Conservation (phyloP, 805 yeast species). For the Komagataella pseudopastoris region DNA sequence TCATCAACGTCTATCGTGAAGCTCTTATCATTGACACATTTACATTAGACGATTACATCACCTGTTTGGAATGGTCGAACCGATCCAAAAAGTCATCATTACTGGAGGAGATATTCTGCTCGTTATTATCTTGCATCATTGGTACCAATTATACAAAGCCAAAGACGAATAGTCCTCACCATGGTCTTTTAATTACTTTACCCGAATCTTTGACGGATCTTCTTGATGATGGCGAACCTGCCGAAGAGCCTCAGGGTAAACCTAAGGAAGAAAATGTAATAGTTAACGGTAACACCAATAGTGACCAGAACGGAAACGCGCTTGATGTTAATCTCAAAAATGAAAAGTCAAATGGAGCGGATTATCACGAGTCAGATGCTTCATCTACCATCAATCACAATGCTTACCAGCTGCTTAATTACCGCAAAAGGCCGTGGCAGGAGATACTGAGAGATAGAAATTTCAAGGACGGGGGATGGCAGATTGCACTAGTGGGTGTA, state of each 20-base stretch:
- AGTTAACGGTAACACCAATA: conserved; percentile 8
- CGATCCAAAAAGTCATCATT: conserved; percentile 33
- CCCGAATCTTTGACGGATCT: conserved; percentile 7
- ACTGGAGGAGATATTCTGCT: conserved; percentile 57
- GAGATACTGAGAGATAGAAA: conserved; percentile 62
- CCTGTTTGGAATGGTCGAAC: conserved; percentile 37
- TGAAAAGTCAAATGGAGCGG: conserved; percentile 11
- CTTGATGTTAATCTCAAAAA: conserved; percentile 6
- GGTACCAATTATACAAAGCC: conserved; percentile 22
- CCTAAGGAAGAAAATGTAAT: not conserved
- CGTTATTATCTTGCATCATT: conserved; percentile 43
- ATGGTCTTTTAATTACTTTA: conserved; percentile 9
- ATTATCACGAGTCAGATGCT: conserved; percentile 9
- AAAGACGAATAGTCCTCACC: conserved; percentile 3
- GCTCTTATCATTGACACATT: conserved; percentile 57
- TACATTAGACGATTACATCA: conserved; percentile 67
- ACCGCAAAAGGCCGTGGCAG: conserved; percentile 59
- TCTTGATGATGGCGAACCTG: conserved; percentile 11
- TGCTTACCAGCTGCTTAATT: conserved; percentile 35
- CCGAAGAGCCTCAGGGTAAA: conserved; percentile 4
- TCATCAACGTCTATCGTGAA: conserved; percentile 54
- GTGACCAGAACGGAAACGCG: conserved; percentile 18
- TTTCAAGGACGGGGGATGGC: conserved; percentile 82
- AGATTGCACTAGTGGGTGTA: conserved; percentile 61
- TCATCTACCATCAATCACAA: conserved; percentile 23